Conservation (phyloP, 768 basidiomycete genomes). For the Lactifluus rugatus region DNA sequence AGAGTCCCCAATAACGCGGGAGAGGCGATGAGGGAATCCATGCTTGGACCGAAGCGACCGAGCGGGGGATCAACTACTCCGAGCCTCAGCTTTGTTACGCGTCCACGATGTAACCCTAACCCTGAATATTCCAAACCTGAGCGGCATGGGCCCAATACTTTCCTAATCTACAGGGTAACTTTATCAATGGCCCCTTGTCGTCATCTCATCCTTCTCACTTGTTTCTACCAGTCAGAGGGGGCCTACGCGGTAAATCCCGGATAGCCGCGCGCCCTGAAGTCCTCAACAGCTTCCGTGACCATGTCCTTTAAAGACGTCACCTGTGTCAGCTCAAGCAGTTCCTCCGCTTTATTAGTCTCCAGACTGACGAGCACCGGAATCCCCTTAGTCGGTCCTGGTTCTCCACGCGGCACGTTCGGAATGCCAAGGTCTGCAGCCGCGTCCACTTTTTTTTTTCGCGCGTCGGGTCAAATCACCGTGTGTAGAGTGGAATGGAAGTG, state of each 20-base stretch:
- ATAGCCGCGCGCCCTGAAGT: constrained; percentile 10
- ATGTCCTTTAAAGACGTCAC: not conserved
- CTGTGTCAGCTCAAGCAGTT: constrained; percentile 2
- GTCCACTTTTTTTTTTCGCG: not conserved
- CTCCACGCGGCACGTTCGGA: constrained; percentile 1
- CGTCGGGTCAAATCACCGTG: not conserved
- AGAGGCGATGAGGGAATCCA: too few relatives aligned
- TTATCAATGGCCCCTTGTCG: not conserved
- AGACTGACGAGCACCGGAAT: not conserved
- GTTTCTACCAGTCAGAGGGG: not conserved
- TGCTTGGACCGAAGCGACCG: too few relatives aligned
- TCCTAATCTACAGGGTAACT: not conserved
- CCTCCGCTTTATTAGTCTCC: not conserved
- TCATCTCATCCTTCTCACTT: not conserved
- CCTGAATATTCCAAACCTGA: not conserved
- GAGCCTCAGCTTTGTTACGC: too few relatives aligned
- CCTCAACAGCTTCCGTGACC: constrained; percentile 1
- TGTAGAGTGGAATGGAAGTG: not conserved
- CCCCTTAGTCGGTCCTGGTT: constrained; percentile 2
- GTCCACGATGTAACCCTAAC: too few relatives aligned
- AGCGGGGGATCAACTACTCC: too few relatives aligned
- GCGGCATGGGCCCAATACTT: not conserved
- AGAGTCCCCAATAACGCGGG: too few relatives aligned
- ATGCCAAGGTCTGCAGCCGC: constrained; percentile 5
- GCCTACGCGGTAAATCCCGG: constrained; percentile 1